Base-by-base conservation (phyloP, 345 rosid species). In the Salix dunnii region DNA sequence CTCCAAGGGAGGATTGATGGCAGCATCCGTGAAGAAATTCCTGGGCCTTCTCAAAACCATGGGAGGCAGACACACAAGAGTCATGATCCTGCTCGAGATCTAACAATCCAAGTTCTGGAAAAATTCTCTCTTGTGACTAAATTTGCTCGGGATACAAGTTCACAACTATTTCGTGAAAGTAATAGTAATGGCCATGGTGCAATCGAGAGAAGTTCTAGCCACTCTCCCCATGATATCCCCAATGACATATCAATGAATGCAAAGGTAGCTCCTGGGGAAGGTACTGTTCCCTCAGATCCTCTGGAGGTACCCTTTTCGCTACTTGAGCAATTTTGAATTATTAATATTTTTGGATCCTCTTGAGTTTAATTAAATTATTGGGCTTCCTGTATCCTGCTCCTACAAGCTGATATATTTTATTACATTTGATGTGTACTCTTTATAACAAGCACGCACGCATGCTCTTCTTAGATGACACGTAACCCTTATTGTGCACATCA, bases 81-180 rank as follows among this genome's bases (percentile, higher is more conserved):
- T 85, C 86, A 89, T 33, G 99, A 92, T 91, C 97, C 98, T 78
- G 85, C 94, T 84, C 90, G 93, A 64, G 99, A 96, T 82, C 89
- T 94, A 71, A 90, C 98, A 69, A 92, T 94, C 77, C 93, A 92
- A 33, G 92, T 94, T 67, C 73, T 96, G 82, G 99, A 92, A 85
- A 96, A 92, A 81, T 96, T 93, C 77, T 96, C 99, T 77, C 91
- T 88, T 67, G 98, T 96, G 74, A 92, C 99, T 30, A 94, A 89
- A 85, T 94, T 94, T 89, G 97, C 97, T 33, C 86, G 98, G 55
- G 98, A 96, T 30, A 92, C 98, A 70, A 93, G 98, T 77, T 87
- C 97, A 31, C 99, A 92, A 77, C 82, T 94, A 36, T 92, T 96
- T 78, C 86, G 91, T 14, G 98, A 91, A 77, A 82, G 80, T 77